phyloP scores from a whole-genome alignment of 805 yeast species.

The Monosporozyma solicola region DNA sequence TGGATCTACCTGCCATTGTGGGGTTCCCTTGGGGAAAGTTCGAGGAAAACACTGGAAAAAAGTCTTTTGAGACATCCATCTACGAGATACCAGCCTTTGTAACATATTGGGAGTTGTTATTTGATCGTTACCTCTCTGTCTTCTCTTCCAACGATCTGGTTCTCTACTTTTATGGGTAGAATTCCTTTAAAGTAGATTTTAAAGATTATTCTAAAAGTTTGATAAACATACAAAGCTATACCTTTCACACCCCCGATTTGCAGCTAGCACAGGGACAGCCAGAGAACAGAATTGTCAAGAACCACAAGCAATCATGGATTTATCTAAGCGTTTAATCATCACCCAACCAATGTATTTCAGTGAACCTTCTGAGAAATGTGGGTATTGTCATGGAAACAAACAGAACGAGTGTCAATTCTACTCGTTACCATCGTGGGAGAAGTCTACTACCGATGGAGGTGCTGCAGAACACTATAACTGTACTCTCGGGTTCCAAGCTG shows the following conservation, averaged over 20 bases:
- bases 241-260: neutral
- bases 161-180: neutral
- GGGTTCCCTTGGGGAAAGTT: constrained; percentile 58
- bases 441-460: constrained; percentile 5
- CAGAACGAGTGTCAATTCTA: constrained; percentile 31
- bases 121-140: neutral
- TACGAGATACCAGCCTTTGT: neutral
- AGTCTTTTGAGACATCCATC: neutral
- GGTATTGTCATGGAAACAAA: constrained; percentile 58
- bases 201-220: neutral
- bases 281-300: neutral
- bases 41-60: constrained; percentile 46
- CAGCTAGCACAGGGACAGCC: neutral
- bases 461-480: constrained; percentile 12
- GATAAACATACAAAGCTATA: neutral
- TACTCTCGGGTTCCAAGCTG: constrained; percentile 35
- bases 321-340: constrained; percentile 29
- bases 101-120: neutral
- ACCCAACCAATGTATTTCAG: constrained; percentile 38
- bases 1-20: constrained; percentile 56
- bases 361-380: constrained; percentile 43
- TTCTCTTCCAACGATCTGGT: too few relatives aligned
- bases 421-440: constrained; percentile 33
- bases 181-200: neutral
- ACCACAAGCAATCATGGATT: constrained; percentile 5